Evolutionary conservation across 2,329 filamentous ascomycete species (phyloP), one percentile per base, ranked within the genome.

Genomic region (Colletotrichum australisinense): DNA sequence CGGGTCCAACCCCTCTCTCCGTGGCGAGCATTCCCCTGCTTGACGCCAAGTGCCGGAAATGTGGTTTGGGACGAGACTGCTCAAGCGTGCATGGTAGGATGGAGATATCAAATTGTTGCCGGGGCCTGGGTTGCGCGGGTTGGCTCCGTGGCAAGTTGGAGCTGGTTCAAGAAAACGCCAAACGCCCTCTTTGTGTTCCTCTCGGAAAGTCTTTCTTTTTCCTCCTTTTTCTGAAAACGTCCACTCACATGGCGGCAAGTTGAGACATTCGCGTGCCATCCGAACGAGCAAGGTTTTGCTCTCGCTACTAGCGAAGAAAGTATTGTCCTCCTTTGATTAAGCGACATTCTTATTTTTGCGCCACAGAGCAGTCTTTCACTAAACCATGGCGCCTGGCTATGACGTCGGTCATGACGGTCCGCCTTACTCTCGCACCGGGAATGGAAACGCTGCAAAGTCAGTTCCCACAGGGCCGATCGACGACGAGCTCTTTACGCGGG

Each of bases 11-110:
- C 60, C 24, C 35, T 38, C 66, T 32, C 3, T 35, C 16, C 9
- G 60, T 57, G 67, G 56, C 67, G 67, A 65, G 67, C 70, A 73
- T 70, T 49, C 28, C 70, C 70, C 67, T 73, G 70, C 35, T 42
- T 8, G 11, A n/a, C 2, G 1, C 14, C 16, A 57, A 55, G 46
- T 65, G 67, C 67, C 49, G 35, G 35, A 22, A 7, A 38, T 19
- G 49, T 49, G 26, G 30, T n/a, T 42, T 65, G 55, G 22, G 55
- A 65, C 60, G 60, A 49, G 67, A 73, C 56, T 55, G 60, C 59
- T 65, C 53, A 59, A 72, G 49, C 69, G 65, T 49, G 30, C 52
- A 68, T 68, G 38, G 24, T 22, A 53, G 16, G 52, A 69, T 64
- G 66, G 32, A 22, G 46, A 56, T 64, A 46, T 65, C 55, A 26